These are phyloP conservation scores for Termitomyces sp. DNA, from an alignment of 768 basidiomycete genomes.

Conservation along the genomic window DNA sequence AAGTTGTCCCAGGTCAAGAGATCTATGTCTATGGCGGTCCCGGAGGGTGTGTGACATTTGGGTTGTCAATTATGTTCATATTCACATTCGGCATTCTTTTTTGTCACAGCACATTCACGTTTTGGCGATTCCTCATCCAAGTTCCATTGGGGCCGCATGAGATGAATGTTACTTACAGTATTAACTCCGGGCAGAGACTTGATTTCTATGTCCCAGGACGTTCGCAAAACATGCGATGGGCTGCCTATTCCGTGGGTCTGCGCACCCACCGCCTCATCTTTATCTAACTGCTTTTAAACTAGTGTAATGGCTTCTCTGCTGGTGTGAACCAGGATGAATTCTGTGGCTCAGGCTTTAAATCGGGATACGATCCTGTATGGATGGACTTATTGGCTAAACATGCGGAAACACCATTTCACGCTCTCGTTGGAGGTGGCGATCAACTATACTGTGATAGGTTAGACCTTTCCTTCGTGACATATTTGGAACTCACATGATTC, in stretches of 20 bases:
- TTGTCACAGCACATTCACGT: constrained; percentile 68
- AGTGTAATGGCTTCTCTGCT: constrained; percentile 88
- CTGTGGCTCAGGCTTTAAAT: constrained; percentile 71
- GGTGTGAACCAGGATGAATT: constrained; percentile 91
- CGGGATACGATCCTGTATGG: constrained; percentile 91
- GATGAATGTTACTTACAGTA: constrained; percentile 72
- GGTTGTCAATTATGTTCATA: constrained; percentile 1
- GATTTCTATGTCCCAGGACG: constrained; percentile 81
- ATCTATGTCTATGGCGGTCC: constrained; percentile 63
- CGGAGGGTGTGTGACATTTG: constrained; percentile 38
- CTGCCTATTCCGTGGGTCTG: constrained; percentile 70
- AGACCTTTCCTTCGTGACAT: constrained; percentile 16
- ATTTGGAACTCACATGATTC: not conserved
- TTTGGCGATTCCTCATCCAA: constrained; percentile 90
- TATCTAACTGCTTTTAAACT: constrained; percentile 3
- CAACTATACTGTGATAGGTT: constrained; percentile 86
- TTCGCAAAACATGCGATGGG: constrained; percentile 86
- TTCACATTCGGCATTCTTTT: not conserved
- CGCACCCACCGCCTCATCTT: not conserved
- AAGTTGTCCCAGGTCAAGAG: constrained; percentile 56
- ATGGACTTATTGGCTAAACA: constrained; percentile 86
- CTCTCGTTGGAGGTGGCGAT: constrained; percentile 91
- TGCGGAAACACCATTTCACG: constrained; percentile 75
- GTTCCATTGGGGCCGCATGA: constrained; percentile 69
- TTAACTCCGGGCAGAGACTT: constrained; percentile 76